These are phyloP conservation scores for Capsicum chinense DNA, from an alignment of 257 asterid genomes.

Conservation along the genomic window DNA sequence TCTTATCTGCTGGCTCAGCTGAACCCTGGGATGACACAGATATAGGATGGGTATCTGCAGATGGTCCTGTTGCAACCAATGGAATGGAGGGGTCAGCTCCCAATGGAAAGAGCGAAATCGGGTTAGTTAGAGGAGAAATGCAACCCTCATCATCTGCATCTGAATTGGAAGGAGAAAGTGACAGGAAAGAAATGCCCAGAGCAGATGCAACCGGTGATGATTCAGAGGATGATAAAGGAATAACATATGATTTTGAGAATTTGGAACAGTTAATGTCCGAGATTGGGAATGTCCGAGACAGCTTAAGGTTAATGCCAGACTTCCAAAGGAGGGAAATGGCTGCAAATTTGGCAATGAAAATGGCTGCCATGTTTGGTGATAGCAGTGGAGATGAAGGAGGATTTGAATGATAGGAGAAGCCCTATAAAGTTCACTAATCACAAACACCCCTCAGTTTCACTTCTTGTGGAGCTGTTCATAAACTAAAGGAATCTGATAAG, in stretches of 20 bases:
- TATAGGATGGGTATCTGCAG: conserved; percentile 69
- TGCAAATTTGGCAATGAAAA: conserved; percentile 89
- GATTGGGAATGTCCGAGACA: conserved; percentile 78
- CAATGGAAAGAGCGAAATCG: conserved; percentile 37
- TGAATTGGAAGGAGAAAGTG: conserved; percentile 40
- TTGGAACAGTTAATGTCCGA: conserved; percentile 86
- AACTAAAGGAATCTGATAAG: not conserved
- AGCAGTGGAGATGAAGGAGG: conserved; percentile 76
- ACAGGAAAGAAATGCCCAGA: conserved; percentile 41
- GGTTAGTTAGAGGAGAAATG: conserved; percentile 39
- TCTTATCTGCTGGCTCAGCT: conserved; percentile 78
- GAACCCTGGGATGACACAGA: conserved; percentile 72
- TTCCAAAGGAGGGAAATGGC: conserved; percentile 98
- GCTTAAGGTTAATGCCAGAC: conserved; percentile 87
- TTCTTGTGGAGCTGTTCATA: not conserved
- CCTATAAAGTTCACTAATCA: not conserved
- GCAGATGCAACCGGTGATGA: conserved; percentile 39
- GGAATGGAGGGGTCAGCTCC: conserved; percentile 41
- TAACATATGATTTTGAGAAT: conserved; percentile 70
- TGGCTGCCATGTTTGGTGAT: conserved; percentile 94
- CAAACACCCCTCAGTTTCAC: not conserved
- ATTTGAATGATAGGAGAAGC: conserved; percentile 38
- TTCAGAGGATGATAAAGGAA: conserved; percentile 53
- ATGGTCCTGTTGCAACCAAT: conserved; percentile 48
- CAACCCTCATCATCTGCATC: conserved; percentile 57